Conservation (phyloP, 2,329 filamentous ascomycete genomes). For the Venturia pyrina region DNA sequence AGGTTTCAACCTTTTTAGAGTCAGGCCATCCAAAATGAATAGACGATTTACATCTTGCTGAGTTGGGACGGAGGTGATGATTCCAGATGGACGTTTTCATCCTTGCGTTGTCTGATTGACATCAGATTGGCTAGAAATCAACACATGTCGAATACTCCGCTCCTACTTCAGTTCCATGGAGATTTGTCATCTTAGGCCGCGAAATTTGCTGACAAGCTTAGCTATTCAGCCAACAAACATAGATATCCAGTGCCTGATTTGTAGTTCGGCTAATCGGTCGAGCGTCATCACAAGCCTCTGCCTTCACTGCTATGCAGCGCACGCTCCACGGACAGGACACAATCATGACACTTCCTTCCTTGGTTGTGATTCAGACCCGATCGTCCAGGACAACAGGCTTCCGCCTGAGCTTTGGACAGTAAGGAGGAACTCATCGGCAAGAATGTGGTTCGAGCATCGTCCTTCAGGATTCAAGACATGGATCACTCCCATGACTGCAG, state of each 20-base stretch:
- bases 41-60: background rate
- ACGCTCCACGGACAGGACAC: background rate
- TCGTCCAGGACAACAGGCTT: background rate
- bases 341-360: background rate
- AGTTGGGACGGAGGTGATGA: background rate
- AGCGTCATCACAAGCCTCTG: background rate
- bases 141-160: background rate
- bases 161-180: background rate
- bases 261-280: background rate
- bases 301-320: background rate
- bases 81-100: background rate
- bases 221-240: background rate
- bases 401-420: background rate
- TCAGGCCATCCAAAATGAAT: background rate
- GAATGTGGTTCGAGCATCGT: background rate
- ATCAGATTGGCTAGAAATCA: background rate
- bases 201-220: background rate
- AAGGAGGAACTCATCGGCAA: background rate
- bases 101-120: background rate
- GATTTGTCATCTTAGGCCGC: background rate
- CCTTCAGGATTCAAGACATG: background rate
- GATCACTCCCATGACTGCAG: constrained; percentile 2
- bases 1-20: background rate
- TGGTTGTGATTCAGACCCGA: background rate
- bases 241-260: background rate